These are phyloP conservation scores for Ceratobasidium theobromae DNA, from an alignment of 1,284 basidiomycete species.

Conservation along the genomic window DNA sequence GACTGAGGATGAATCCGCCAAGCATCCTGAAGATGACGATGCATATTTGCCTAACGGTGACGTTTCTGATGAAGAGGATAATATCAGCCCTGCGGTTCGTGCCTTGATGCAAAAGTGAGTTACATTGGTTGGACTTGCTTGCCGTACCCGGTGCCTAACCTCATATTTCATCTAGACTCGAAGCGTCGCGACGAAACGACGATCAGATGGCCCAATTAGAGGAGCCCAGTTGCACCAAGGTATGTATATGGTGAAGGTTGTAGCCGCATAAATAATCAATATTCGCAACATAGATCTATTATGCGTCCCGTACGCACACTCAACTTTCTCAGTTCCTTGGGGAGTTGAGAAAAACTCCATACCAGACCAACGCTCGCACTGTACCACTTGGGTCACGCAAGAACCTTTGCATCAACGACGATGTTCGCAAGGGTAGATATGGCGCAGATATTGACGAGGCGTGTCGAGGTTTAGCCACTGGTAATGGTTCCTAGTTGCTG, in stretches of 20 bases:
- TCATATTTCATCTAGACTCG: conserved; percentile 19
- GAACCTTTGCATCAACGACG: conserved; percentile 91
- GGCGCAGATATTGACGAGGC: conserved; percentile 87
- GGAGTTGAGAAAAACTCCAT: conserved; percentile 65
- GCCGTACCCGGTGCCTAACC: not conserved
- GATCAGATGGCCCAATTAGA: conserved; percentile 33
- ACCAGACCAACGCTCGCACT: conserved; percentile 51
- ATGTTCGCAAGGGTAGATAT: conserved; percentile 54
- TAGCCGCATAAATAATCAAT: too few relatives aligned
- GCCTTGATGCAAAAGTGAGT: conserved; percentile 78
- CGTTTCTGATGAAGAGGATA: conserved; percentile 50
- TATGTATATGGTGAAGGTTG: too few relatives aligned
- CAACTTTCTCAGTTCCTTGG: conserved; percentile 90
- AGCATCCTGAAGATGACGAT: conserved; percentile 50
- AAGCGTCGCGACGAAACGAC: conserved; percentile 24
- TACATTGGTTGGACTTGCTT: not conserved
- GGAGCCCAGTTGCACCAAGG: conserved; percentile 67
- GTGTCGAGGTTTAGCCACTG: conserved; percentile 84
- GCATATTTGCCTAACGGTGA: conserved; percentile 64
- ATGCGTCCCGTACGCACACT: conserved; percentile 93
- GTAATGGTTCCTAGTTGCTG: conserved; percentile 48
- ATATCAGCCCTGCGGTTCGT: conserved; percentile 75
- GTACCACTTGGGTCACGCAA: conserved; percentile 89
- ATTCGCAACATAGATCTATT: conserved; percentile 62
- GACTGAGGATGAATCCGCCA: conserved; percentile 40